A percentile compares a stretch with the other conserved stretches of the same genome.
Evolutionary conservation across 371 early-diverging fungal species (phyloP).

Genomic region (Actinomortierella wolfii): DNA sequence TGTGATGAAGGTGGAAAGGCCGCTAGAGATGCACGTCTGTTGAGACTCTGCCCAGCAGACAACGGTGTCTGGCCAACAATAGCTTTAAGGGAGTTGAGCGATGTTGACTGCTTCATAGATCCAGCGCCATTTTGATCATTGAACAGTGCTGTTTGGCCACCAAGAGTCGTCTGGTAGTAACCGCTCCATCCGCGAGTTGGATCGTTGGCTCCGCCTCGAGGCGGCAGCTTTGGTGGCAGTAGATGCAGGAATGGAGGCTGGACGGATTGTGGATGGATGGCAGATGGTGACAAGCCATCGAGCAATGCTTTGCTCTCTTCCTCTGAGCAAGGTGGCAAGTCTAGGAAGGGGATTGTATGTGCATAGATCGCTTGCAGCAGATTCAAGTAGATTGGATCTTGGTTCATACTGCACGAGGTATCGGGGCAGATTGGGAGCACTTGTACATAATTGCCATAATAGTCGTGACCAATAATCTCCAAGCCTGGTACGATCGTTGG

Average conservation of each 20-base stretch:
- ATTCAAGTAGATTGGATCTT: constrained; percentile 40
- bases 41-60: too few relatives aligned
- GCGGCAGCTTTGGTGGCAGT: constrained; percentile 13
- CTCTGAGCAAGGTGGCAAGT: constrained; percentile 36
- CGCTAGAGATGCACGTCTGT: constrained; percentile 1
- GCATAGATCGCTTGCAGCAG: constrained; percentile 42
- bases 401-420: constrained; percentile 46
- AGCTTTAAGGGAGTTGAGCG: too few relatives aligned
- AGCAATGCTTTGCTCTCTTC: constrained; percentile 23
- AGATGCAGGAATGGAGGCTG: constrained; percentile 40
- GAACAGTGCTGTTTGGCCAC: too few relatives aligned
- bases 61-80: too few relatives aligned
- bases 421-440: constrained; percentile 46
- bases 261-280: constrained; percentile 40
- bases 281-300: constrained; percentile 26
- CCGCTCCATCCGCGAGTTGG: background rate
- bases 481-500: constrained; percentile 40
- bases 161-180: too few relatives aligned
- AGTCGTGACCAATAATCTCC: constrained; percentile 44
- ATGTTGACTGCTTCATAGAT: too few relatives aligned
- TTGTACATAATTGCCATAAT: constrained; percentile 41
- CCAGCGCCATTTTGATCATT: too few relatives aligned
- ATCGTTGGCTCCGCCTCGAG: background rate
- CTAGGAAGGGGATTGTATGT: constrained; percentile 41
- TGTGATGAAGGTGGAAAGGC: constrained; percentile 28